Base-by-base conservation (phyloP, 208 protist species). In the Crithidia brevicula region DNA sequence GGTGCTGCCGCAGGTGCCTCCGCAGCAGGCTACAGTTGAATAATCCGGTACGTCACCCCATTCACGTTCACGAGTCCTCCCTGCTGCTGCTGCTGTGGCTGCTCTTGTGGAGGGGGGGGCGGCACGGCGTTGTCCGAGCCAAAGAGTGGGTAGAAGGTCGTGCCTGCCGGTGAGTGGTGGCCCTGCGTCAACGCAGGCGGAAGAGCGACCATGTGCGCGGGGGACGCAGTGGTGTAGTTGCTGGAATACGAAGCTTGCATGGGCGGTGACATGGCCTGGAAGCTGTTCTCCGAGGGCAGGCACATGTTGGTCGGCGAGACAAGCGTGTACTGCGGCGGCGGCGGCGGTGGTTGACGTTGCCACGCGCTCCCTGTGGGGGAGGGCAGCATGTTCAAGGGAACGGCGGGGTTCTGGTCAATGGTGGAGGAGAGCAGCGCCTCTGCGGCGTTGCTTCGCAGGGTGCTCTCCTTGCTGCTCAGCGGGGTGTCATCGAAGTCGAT, bases 261-360 rank as follows among this genome's bases (percentile, higher is more conserved):
- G 1, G 43, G 28, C 45, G 49, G 59, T 20, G 59, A 63, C 40
- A 52, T 50, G 15, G 57, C 16, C 22, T 63, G 57, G 25, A 52
- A 36, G n/a, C 57, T 65, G 59, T 10, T 20, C n/a, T 65, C 45
- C 16, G 43, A 11, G 11, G 23, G 45, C 27, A 65, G 20, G 0
- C 45, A 30, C 2, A 6, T 27, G 33, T 54, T 65, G 46, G 22
- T 52, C 31, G 59, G 45, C 9, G 59, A 65, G 23, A 65, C 45
- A 20, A 65, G 59, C 16, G 59, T 54, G 59, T 65, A 65, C 59
- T 65, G 59, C 45, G 59, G 57, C 16, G 57, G 59, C 45, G 59
- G 42, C 2, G 59, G 59, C n/a, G 45, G 59, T 20, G 23, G 46
- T 4, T 31, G 45, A 3, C 1, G 3, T 31, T 31, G 36, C 31